A percentile compares a stretch with the other conserved stretches of the same genome.
Evolutionary conservation across 2,329 filamentous ascomycete species (phyloP).

Genomic region (Xylaria sp.): DNA sequence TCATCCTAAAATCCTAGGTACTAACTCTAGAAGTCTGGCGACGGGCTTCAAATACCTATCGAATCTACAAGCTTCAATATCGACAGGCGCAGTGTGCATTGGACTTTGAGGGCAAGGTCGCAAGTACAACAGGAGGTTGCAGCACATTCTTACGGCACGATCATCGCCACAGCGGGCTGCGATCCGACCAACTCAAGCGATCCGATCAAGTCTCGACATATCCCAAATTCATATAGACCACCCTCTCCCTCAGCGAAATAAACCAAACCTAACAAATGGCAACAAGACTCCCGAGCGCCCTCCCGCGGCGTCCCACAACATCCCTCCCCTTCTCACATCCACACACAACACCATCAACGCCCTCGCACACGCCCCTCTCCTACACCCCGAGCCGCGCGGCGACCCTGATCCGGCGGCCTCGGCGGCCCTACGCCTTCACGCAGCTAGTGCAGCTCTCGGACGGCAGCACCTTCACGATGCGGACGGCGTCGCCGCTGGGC

Average conservation of each 20-base stretch:
- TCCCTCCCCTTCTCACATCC: constrained; percentile 39
- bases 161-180: not conserved
- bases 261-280: constrained; percentile 42
- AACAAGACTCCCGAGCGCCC: constrained; percentile 49
- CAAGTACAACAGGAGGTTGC: not conserved
- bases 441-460: constrained; percentile 93
- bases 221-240: not conserved
- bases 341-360: constrained; percentile 30
- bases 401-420: constrained; percentile 86
- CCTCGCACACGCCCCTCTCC: constrained; percentile 45
- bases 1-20: constrained; percentile 20
- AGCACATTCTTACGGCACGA: not conserved
- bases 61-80: constrained; percentile 8
- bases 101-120: not conserved
- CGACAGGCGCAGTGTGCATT: constrained; percentile 12
- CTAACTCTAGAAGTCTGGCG: constrained; percentile 34
- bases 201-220: not conserved
- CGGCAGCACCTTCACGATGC: constrained; percentile 83
- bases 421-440: constrained; percentile 96
- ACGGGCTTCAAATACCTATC: constrained; percentile 29
- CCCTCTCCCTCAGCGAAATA: not conserved
- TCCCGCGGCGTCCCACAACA: constrained; percentile 48
- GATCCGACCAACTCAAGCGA: not conserved
- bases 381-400: constrained; percentile 78
- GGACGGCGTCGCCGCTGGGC: constrained; percentile 77